Conservation (phyloP, 805 yeast species). For the Candida methanosorbosa region DNA sequence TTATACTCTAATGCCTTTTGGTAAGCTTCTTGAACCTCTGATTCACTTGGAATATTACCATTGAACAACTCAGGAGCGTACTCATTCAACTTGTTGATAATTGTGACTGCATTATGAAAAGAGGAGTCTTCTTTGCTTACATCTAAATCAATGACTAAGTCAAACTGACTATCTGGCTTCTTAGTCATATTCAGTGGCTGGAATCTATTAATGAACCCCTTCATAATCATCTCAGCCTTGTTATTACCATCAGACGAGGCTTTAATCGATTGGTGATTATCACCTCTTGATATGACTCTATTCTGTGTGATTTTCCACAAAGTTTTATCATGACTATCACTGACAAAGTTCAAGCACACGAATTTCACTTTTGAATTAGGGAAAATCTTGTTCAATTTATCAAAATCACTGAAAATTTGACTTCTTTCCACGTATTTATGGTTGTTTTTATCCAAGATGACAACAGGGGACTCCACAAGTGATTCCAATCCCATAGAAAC, state of each 20-base stretch:
- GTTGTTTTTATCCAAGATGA: constrained; percentile 78
- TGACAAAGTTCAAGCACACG: constrained; percentile 63
- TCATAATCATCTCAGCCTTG: constrained; percentile 55
- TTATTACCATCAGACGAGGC: constrained; percentile 34
- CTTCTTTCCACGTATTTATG: constrained; percentile 62
- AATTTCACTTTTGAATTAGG: constrained; percentile 41
- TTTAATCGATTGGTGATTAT: constrained; percentile 81
- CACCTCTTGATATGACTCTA: constrained; percentile 66
- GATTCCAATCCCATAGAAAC: constrained; percentile 36
- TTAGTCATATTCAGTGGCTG: constrained; percentile 41
- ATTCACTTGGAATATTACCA: constrained; percentile 29
- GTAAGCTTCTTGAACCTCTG: constrained; percentile 38
- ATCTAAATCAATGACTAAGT: constrained; percentile 50
- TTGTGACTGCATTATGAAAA: constrained; percentile 34
- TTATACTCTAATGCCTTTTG: constrained; percentile 41
- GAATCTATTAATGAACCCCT: constrained; percentile 62
- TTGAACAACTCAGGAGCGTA: constrained; percentile 36
- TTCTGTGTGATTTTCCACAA: constrained; percentile 45
- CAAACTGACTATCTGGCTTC: constrained; percentile 63
- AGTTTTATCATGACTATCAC: constrained; percentile 17
- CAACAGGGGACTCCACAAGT: constrained; percentile 36
- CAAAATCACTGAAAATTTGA: constrained; percentile 50
- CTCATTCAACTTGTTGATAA: constrained; percentile 30
- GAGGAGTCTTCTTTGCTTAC: constrained; percentile 36
- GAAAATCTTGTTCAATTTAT: constrained; percentile 31